Percentiles rank a stretch among this genome's conserved stretches.
phyloP scores from a whole-genome alignment of 345 rosid species.

The Pseudoturritis turrita region DNA sequence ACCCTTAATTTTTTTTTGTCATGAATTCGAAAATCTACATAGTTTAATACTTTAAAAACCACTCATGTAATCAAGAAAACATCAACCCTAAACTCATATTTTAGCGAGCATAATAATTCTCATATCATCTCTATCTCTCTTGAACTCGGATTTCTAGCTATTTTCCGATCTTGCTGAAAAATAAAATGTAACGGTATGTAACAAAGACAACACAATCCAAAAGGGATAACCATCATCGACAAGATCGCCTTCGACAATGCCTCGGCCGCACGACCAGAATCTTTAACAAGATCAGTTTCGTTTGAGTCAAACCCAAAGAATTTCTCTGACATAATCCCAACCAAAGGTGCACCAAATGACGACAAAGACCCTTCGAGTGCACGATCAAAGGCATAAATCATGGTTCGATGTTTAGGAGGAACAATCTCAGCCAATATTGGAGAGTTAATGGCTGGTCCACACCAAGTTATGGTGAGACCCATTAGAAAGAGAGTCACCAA shows the following conservation, averaged over 20 bases:
- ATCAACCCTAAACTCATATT: too few relatives aligned
- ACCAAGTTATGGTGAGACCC: constrained; percentile 87
- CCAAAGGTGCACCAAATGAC: constrained; percentile 88
- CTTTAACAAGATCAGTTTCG: constrained; percentile 41
- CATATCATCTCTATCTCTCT: constrained; percentile 49
- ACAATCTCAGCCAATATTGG: constrained; percentile 91
- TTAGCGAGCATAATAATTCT: neutral
- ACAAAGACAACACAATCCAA: constrained; percentile 69
- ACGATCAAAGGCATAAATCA: constrained; percentile 91
- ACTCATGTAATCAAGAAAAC: too few relatives aligned
- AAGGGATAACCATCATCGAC: constrained; percentile 79
- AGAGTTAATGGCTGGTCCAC: constrained; percentile 67
- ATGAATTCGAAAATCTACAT: too few relatives aligned
- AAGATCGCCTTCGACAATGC: constrained; percentile 77
- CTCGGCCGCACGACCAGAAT: constrained; percentile 51
- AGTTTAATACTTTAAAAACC: too few relatives aligned
- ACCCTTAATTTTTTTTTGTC: too few relatives aligned
- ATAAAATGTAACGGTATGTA: constrained; percentile 65
- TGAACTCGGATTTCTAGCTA: constrained; percentile 31
- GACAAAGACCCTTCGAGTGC: constrained; percentile 82
- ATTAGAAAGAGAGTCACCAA: constrained; percentile 61
- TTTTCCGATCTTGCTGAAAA: constrained; percentile 58
- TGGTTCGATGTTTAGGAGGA: constrained; percentile 73
- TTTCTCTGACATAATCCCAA: constrained; percentile 79
- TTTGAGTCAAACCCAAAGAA: constrained; percentile 64